Evolutionary conservation across 352 stramenopile species (phyloP).

Genomic region (Phytophthora pini): DNA sequence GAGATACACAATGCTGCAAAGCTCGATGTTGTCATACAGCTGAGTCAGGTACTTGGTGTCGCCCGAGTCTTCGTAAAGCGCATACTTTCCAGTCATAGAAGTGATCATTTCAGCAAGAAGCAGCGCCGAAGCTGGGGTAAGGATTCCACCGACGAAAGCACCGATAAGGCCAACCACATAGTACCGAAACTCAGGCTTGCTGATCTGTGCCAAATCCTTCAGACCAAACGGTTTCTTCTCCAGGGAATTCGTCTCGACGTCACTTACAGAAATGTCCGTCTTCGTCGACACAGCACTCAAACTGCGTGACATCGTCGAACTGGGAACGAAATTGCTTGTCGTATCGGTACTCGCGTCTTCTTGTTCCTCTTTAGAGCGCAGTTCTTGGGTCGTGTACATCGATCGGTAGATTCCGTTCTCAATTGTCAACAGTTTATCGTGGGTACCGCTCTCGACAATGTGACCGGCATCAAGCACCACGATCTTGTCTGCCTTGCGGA

Average conservation of each 20-base stretch:
- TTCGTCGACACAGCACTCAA: slow-evolving; percentile 20
- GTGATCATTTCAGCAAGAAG: slow-evolving; percentile 53
- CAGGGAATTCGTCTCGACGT: slow-evolving; percentile 29
- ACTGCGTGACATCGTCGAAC: slow-evolving; percentile 10
- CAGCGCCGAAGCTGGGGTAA: slow-evolving; percentile 43
- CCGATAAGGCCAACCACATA: slow-evolving; percentile 28
- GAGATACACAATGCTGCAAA: slow-evolving; percentile 36
- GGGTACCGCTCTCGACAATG: slow-evolving; percentile 46
- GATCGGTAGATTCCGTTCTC: slow-evolving; percentile 82
- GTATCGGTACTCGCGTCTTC: background rate
- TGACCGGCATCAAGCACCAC: slow-evolving; percentile 39
- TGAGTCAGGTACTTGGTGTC: slow-evolving; percentile 32
- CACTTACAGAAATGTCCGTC: slow-evolving; percentile 30
- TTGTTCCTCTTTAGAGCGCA: slow-evolving; percentile 5
- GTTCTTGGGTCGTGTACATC: slow-evolving; percentile 68
- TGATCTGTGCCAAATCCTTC: slow-evolving; percentile 13
- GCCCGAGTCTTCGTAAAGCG: slow-evolving; percentile 30
- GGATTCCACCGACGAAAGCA: slow-evolving; percentile 34
- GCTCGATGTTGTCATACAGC: slow-evolving; percentile 46
- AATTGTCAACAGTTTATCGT: slow-evolving; percentile 51
- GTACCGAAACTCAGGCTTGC: slow-evolving; percentile 15
- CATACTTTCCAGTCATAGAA: slow-evolving; percentile 54
- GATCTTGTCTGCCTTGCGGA: slow-evolving; percentile 55
- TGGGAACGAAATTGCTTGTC: background rate
- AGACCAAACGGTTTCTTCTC: slow-evolving; percentile 28